Evolutionary conservation across 1,284 basidiomycete genomes (phyloP).

Genomic region (Trametes polyzona): DNA sequence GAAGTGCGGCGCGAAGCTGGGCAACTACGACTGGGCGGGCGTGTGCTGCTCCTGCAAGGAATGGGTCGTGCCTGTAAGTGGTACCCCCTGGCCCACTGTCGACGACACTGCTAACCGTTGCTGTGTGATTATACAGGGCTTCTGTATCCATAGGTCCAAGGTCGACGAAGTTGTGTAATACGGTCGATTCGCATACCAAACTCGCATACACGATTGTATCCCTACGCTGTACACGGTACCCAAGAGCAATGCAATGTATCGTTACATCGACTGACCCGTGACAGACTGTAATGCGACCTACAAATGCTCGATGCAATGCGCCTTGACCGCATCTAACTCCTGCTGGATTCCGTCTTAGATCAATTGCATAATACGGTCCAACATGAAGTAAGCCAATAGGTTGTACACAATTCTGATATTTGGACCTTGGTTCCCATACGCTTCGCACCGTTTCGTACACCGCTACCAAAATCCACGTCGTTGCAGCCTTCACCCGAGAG

Average conservation of each 20-base stretch:
- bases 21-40: slow-evolving; percentile 97
- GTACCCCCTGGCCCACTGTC: neutral
- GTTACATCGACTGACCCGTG: too few species aligned
- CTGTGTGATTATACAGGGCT: slow-evolving; percentile 60
- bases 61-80: slow-evolving; percentile 85
- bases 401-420: too few species aligned
- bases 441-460: too few species aligned
- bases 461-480: too few species aligned
- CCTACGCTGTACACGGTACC: neutral
- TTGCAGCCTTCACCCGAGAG: slow-evolving; percentile 3
- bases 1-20: slow-evolving; percentile 89
- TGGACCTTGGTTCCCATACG: too few species aligned
- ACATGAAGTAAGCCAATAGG: too few species aligned
- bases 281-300: too few species aligned
- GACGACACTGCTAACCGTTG: neutral
- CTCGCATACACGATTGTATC: neutral
- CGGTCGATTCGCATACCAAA: neutral
- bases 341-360: too few species aligned
- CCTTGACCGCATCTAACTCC: too few species aligned
- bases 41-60: slow-evolving; percentile 89
- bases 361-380: too few species aligned
- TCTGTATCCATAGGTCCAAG: slow-evolving; percentile 88
- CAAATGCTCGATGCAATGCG: too few species aligned
- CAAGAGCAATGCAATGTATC: neutral
- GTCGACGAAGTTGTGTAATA: slow-evolving; percentile 78